A percentile compares a stretch with the other conserved stretches of the same genome.
phyloP scores from a whole-genome alignment of 2,329 filamentous ascomycete species.

The Aschersonia sp. region DNA sequence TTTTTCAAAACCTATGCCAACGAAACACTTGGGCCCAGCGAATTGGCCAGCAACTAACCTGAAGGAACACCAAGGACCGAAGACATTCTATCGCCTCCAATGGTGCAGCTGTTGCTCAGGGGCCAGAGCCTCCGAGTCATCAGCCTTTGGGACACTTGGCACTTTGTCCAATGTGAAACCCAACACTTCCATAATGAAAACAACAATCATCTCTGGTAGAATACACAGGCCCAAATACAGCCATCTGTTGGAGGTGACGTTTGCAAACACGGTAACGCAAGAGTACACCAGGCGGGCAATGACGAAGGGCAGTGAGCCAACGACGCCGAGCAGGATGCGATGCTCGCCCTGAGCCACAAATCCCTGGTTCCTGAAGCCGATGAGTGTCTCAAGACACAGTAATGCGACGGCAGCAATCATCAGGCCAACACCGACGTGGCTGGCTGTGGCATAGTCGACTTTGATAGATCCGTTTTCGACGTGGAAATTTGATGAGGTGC shows the following conservation, averaged over 20 bases:
- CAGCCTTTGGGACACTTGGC: no score
- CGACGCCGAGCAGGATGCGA: constrained; percentile 31
- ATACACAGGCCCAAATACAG: constrained; percentile 16
- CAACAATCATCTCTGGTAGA: constrained; percentile 19
- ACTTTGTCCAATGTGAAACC: constrained; percentile 15
- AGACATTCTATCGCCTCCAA: no score
- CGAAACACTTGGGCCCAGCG: no score
- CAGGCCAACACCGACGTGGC: constrained; percentile 13
- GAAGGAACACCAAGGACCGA: no score
- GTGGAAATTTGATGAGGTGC: constrained; percentile 12
- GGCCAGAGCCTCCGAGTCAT: no score
- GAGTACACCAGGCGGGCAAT: constrained; percentile 17
- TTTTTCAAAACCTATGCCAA: no score
- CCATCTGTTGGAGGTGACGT: constrained; percentile 13
- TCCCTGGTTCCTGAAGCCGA: constrained; percentile 24
- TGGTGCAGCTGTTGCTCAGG: no score
- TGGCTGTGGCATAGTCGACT: constrained; percentile 13
- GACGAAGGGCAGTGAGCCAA: constrained; percentile 18
- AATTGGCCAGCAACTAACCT: no score
- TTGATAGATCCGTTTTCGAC: constrained; percentile 9
- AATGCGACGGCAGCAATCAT: constrained; percentile 24
- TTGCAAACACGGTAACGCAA: constrained; percentile 13
- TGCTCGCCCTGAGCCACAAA: constrained; percentile 34
- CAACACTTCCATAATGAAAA: constrained; percentile 13
- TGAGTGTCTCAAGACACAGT: constrained; percentile 21